phyloP scores from a whole-genome alignment of 1,139 yeast species.

The Hyphopichia khmerensis region DNA sequence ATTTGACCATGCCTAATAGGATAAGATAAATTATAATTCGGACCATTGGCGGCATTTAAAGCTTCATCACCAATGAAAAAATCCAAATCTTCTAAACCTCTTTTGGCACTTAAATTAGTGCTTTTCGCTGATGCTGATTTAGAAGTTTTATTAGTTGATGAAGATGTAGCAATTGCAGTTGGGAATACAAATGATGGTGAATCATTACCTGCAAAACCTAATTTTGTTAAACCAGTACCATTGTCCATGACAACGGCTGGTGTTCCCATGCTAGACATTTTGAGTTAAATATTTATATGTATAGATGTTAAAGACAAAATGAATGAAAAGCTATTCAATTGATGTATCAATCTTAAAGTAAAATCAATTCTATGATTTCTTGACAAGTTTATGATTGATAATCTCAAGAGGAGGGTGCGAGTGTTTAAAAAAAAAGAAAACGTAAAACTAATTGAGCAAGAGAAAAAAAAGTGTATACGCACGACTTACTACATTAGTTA shows the following conservation, averaged over 20 bases:
- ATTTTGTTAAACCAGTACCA: constrained; percentile 96
- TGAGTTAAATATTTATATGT: constrained; percentile 8
- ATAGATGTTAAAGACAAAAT: background rate
- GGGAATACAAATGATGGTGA: constrained; percentile 97
- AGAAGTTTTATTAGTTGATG: constrained; percentile 37
- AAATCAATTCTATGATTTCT: background rate
- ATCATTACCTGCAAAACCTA: constrained; percentile 98
- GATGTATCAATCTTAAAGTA: background rate
- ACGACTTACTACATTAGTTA: background rate
- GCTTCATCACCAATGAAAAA: constrained; percentile 97
- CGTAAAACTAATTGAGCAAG: no score
- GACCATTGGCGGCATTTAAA: constrained; percentile 81
- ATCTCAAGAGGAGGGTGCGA: background rate
- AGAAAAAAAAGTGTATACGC: background rate
- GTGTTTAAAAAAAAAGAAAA: background rate
- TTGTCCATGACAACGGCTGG: constrained; percentile 98
- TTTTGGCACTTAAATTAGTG: constrained; percentile 57
- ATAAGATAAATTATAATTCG: constrained; percentile 82
- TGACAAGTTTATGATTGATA: background rate
- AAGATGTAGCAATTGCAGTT: constrained; percentile 89
- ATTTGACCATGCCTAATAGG: constrained; percentile 98
- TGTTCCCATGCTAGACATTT: constrained; percentile 63
- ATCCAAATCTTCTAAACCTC: constrained; percentile 94
- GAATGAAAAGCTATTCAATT: background rate
- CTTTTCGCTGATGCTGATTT: constrained; percentile 40